A percentile compares a stretch with the other conserved stretches of the same genome.
phyloP scores from a whole-genome alignment of 495 filamentous ascomycete species.

The Trichocladium antarcticum region DNA sequence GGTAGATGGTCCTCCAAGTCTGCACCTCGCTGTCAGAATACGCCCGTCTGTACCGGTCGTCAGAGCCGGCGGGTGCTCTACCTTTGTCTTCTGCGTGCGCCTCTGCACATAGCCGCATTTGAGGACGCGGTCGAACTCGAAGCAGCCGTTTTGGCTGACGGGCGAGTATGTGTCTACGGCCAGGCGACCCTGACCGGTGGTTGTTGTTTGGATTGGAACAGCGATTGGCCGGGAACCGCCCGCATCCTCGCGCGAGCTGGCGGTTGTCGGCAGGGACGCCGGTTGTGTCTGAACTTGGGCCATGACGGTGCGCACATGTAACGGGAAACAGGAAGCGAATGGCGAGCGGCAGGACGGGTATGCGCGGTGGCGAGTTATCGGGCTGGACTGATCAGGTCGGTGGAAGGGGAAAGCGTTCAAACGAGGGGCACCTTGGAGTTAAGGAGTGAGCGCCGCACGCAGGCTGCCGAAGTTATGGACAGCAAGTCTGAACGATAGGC shows the following conservation, averaged over 20 bases:
- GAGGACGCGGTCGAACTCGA: conserved; percentile 85
- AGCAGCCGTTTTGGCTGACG: conserved; percentile 90
- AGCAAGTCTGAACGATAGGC: too few species aligned
- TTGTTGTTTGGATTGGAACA: conserved; percentile 11
- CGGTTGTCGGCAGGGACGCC: conserved; percentile 11
- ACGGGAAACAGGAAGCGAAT: background rate
- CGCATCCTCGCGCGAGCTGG: conserved; percentile 13
- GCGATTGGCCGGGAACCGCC: conserved; percentile 16
- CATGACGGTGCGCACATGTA: conserved; percentile 17
- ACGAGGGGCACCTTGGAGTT: conserved; percentile 21
- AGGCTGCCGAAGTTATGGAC: too few species aligned
- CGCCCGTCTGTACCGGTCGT: background rate
- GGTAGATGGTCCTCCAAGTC: conserved; percentile 80
- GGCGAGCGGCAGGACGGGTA: background rate
- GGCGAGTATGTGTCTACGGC: conserved; percentile 36
- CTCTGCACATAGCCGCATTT: conserved; percentile 79
- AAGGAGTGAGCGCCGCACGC: background rate
- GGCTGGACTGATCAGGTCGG: background rate
- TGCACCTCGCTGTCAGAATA: conserved; percentile 24
- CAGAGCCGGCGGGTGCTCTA: conserved; percentile 26
- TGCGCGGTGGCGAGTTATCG: background rate
- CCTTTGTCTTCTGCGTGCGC: conserved; percentile 88
- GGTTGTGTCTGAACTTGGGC: conserved; percentile 22
- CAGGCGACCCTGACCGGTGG: conserved; percentile 14
- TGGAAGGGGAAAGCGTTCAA: conserved; percentile 8